Percentiles rank a stretch among this genome's conserved stretches.
These are phyloP conservation scores for Ramularia endophylla DNA, from an alignment of 2,329 filamentous ascomycete species.

Conservation along the genomic window DNA sequence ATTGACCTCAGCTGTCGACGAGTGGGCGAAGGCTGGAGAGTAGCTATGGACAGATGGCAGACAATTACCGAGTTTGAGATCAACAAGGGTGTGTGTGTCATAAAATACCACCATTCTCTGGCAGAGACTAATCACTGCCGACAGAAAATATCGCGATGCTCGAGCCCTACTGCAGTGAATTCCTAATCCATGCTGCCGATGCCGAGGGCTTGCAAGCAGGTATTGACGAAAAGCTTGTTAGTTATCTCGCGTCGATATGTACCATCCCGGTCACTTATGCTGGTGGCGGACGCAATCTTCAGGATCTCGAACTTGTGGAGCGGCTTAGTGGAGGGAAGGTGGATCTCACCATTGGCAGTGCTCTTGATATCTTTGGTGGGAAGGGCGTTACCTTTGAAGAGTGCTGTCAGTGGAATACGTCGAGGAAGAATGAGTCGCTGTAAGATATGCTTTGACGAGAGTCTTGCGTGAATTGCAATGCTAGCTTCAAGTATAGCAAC, in stretches of 20 bases:
- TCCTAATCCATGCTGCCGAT: constrained; percentile 94
- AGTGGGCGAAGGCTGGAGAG: constrained; percentile 74
- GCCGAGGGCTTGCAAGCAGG: constrained; percentile 91
- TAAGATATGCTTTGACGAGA: too few relatives aligned
- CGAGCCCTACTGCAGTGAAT: constrained; percentile 91
- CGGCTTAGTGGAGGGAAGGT: constrained; percentile 71
- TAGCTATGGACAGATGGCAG: constrained; percentile 99
- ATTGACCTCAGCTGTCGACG: constrained; percentile 90
- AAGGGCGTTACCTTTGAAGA: constrained; percentile 80
- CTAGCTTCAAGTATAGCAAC: too few relatives aligned
- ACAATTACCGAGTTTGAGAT: constrained; percentile 96
- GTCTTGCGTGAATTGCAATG: too few relatives aligned
- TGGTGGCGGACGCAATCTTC: constrained; percentile 77
- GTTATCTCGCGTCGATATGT: constrained; percentile 75
- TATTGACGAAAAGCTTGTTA: constrained; percentile 79
- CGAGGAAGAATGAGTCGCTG: constrained; percentile 7
- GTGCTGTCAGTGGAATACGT: constrained; percentile 76
- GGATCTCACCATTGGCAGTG: constrained; percentile 93
- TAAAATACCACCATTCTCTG: not conserved
- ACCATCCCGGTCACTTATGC: constrained; percentile 93
- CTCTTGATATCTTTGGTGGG: constrained; percentile 92
- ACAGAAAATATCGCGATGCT: constrained; percentile 68
- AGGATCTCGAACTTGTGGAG: constrained; percentile 79
- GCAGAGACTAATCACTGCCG: too few relatives aligned
- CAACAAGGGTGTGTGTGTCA: constrained; percentile 58